phyloP scores from a whole-genome alignment of 768 basidiomycete species.

The Rhodotorula kratochvilovae region DNA sequence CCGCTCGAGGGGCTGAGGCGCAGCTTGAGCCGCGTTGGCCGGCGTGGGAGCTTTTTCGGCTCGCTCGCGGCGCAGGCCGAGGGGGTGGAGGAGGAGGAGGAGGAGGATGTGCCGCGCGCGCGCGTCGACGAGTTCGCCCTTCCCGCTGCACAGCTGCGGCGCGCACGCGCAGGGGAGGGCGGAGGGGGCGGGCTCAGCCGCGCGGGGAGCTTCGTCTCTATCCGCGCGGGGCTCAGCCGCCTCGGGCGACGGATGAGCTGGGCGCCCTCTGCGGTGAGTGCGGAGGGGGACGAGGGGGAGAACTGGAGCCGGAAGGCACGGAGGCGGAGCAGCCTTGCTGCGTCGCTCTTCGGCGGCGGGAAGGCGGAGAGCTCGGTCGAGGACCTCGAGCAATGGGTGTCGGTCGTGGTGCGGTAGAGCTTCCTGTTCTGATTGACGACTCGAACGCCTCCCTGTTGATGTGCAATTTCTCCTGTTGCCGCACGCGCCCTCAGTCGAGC shows the following conservation, averaged over 20 bases:
- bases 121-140: slow-evolving; percentile 4
- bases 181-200: not conserved
- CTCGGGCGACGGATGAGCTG: not conserved
- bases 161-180: not conserved
- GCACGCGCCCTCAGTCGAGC: too few relatives aligned
- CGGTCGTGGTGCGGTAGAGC: slow-evolving; percentile 8
- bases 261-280: not conserved
- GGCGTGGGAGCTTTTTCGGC: not conserved
- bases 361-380: not conserved
- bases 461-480: not conserved
- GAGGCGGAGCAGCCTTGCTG: not conserved
- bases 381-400: slow-evolving; percentile 18
- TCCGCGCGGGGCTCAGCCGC: not conserved
- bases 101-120: not conserved
- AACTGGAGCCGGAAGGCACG: not conserved
- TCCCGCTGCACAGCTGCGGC: not conserved
- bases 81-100: not conserved
- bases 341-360: not conserved
- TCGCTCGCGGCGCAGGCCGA: too few relatives aligned
- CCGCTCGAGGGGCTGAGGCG: not conserved
- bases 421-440: not conserved
- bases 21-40: not conserved
- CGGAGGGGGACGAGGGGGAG: not conserved
- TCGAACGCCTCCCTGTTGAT: not conserved
- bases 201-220: not conserved